Evolutionary conservation across 2,329 filamentous ascomycete species (phyloP), one percentile per base, ranked within the genome.

Genomic region (Fusarium musae): DNA sequence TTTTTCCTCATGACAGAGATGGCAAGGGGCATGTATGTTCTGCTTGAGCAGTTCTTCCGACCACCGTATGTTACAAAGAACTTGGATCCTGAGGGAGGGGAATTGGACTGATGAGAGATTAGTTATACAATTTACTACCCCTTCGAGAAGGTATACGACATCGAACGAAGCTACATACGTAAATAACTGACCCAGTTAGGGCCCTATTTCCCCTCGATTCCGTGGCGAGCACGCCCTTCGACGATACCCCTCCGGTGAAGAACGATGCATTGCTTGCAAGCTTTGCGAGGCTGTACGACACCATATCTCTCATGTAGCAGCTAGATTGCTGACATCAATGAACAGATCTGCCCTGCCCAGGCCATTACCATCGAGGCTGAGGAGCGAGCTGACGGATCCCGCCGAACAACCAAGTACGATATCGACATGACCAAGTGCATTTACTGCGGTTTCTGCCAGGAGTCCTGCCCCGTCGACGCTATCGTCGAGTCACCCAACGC

Each of bases 361-460:
- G 96, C 96, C 80, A 99, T 99, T 84, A 99, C 96, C 59, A 99
- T 99, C 79, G 96, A 99, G 87, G 96, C 96, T 64, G 96, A 99
- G 84, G 96, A 99, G 88, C 95, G 96, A 82, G 94, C 93, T 80
- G 96, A 99, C 80, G 96, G 96, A 73, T 97, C 94, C 80, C 92
- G 96, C 84, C 91, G 96, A 82, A 99, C 96, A 58, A 98, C 96
- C 68, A 92, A 96, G 82, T 99, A 99, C 86, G 96, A 99, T 83
- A 98, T 99, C 82, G 96, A 99, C 86, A 99, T 99, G 96, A 98
- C 96, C 80, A 99, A 99, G 89, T 99, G 96, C 87, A 99, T 99
- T 85, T 99, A 98, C 91, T 98, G 96, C 84, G 96, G 96, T 58
- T 97, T 97, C 87, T 98, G 96, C 90, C 96, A 98, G 87, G 96